Evolutionary conservation across 2,329 filamentous ascomycete genomes (phyloP).

Genomic region (Leptosphaerulina australis): DNA sequence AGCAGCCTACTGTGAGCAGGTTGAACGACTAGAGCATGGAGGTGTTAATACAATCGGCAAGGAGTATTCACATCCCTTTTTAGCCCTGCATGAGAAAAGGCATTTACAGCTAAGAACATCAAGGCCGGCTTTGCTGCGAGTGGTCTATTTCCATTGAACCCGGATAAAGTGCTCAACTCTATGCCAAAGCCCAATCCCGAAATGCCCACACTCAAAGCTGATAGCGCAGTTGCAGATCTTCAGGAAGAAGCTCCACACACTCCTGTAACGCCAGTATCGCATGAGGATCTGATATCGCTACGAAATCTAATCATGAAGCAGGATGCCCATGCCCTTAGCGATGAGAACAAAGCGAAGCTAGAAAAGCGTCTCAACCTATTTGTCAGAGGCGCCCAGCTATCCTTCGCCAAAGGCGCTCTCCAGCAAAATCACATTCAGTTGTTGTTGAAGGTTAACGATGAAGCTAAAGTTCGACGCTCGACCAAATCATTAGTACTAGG

Average conservation of each 20-base stretch:
- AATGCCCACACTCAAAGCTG: conserved; percentile 17
- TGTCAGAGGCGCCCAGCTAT: conserved; percentile 31
- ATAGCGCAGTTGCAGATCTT: not conserved
- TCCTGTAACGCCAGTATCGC: conserved; percentile 34
- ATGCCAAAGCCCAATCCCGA: conserved; percentile 29
- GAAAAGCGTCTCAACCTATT: conserved; percentile 24
- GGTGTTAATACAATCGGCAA: conserved; percentile 18
- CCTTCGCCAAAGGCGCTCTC: conserved; percentile 30
- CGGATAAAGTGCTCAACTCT: conserved; percentile 31
- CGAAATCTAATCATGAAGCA: conserved; percentile 25
- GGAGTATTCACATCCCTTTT: conserved; percentile 25
- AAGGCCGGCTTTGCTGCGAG: conserved; percentile 26
- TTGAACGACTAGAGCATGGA: conserved; percentile 18
- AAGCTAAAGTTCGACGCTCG: conserved; percentile 28
- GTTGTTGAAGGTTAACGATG: conserved; percentile 36
- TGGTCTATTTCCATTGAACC: conserved; percentile 36
- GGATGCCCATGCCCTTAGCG: conserved; percentile 22
- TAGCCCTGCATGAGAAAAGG: conserved; percentile 23
- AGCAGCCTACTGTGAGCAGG: conserved; percentile 9
- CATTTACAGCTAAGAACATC: conserved; percentile 35
- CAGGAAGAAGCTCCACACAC: conserved; percentile 34
- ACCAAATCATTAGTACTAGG: too few species aligned
- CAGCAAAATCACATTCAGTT: conserved; percentile 35
- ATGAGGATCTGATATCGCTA: conserved; percentile 28
- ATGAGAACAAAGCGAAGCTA: conserved; percentile 24